phyloP scores from a whole-genome alignment of 2,329 filamentous ascomycete genomes.

The Trichoderma pleuroti region DNA sequence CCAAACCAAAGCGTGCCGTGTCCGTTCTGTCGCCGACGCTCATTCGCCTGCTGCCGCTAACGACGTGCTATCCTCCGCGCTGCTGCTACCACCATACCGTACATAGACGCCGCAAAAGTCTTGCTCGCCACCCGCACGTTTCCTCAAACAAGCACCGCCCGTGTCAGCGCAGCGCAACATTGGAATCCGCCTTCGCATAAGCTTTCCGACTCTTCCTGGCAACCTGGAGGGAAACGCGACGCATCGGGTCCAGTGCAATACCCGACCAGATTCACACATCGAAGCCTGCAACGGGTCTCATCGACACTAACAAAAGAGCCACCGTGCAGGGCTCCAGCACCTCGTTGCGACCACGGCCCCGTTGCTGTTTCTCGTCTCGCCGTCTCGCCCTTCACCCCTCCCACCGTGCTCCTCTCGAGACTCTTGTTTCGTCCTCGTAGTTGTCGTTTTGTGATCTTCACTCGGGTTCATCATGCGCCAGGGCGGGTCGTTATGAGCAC shows the following conservation, averaged over 20 bases:
- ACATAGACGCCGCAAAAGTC: background rate
- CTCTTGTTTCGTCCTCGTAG: conserved; percentile 15
- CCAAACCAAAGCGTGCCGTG: background rate
- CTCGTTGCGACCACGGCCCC: conserved; percentile 23
- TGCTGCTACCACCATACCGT: background rate
- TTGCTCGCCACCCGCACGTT: conserved; percentile 19
- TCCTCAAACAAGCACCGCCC: conserved; percentile 17
- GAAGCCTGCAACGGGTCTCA: conserved; percentile 21
- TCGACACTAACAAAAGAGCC: conserved; percentile 28
- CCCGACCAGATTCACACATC: conserved; percentile 15
- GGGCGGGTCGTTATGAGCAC: conserved; percentile 38
- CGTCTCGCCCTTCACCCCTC: conserved; percentile 15
- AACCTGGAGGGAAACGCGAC: conserved; percentile 2
- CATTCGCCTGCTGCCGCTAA: conserved; percentile 14
- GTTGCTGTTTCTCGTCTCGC: conserved; percentile 12
- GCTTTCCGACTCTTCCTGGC: conserved; percentile 16
- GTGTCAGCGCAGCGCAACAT: conserved; percentile 12
- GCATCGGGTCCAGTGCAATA: background rate
- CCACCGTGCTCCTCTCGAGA: conserved; percentile 17
- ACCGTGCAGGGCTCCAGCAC: conserved; percentile 20
- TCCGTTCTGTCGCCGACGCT: conserved; percentile 5
- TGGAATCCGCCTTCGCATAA: conserved; percentile 14
- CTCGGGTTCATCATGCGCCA: conserved; percentile 30
- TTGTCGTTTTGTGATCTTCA: conserved; percentile 20
- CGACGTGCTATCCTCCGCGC: conserved; percentile 3